These are phyloP conservation scores for Citrullus amarus DNA, from an alignment of 306 rosid species.

Conservation along the genomic window DNA sequence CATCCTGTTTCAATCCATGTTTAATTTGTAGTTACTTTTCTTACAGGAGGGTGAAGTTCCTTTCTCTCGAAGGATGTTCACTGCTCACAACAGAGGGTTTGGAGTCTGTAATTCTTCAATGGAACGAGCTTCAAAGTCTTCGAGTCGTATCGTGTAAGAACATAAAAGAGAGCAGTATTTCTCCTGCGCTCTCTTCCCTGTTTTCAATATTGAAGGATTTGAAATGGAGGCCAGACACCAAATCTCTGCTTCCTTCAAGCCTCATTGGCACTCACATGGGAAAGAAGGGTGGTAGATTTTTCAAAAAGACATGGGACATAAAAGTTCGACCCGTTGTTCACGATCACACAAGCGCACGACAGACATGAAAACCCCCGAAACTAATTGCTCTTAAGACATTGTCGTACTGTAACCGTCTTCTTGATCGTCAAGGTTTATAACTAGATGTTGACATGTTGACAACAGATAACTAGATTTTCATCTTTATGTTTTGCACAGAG, in stretches of 20 bases:
- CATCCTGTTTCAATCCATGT: neutral
- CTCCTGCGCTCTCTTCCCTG: slow-evolving; percentile 48
- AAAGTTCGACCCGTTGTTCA: neutral
- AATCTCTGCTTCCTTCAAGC: slow-evolving; percentile 43
- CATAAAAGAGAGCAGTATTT: slow-evolving; percentile 54
- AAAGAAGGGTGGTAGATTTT: slow-evolving; percentile 68
- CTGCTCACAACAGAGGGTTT: slow-evolving; percentile 65
- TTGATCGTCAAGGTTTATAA: neutral
- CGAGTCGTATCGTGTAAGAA: slow-evolving; percentile 66
- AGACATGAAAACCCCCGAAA: neutral
- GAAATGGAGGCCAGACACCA: slow-evolving; percentile 74
- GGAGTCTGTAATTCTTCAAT: slow-evolving; percentile 48
- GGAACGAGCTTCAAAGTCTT: slow-evolving; percentile 68
- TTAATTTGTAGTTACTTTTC: neutral
- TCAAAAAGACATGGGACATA: slow-evolving; percentile 37
- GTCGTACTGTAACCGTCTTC: neutral
- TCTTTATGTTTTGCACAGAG: neutral
- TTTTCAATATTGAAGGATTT: slow-evolving; percentile 60
- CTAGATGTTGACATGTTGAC: slow-evolving; percentile 6
- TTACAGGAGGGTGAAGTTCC: slow-evolving; percentile 60
- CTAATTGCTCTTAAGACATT: neutral
- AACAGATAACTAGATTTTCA: neutral
- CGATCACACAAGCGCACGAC: neutral
- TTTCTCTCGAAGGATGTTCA: slow-evolving; percentile 71
- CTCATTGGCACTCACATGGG: slow-evolving; percentile 47